phyloP scores from a whole-genome alignment of 2,329 filamentous ascomycete genomes.

The Coniochaeta pulveracea region DNA sequence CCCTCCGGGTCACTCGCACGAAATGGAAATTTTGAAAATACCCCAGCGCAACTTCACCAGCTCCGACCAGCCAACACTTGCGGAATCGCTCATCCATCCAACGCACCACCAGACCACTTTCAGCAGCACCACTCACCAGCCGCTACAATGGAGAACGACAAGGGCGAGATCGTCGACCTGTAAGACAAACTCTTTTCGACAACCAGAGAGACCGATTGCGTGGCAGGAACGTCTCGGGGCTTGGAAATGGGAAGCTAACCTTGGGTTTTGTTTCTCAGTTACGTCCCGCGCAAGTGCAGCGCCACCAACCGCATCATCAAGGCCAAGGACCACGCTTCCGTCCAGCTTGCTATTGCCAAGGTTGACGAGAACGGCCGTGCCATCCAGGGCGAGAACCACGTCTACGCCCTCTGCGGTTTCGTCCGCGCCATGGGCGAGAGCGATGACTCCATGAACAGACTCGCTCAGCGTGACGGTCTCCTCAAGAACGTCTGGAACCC shows the following conservation, averaged over 20 bases:
- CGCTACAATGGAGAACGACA: constrained; percentile 96
- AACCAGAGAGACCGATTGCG: not conserved
- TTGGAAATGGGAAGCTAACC: constrained; percentile 6
- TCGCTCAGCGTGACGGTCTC: constrained; percentile 91
- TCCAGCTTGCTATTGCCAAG: constrained; percentile 95
- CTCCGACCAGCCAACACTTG: constrained; percentile 2
- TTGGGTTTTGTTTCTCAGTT: constrained; percentile 41
- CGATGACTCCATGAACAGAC: constrained; percentile 91
- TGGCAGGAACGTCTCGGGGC: not conserved
- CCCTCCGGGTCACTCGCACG: not conserved
- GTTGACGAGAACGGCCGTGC: constrained; percentile 98
- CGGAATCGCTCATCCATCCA: constrained; percentile 7
- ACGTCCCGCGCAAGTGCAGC: constrained; percentile 98
- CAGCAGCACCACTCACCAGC: constrained; percentile 22
- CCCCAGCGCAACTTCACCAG: constrained; percentile 8
- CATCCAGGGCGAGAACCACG: constrained; percentile 87
- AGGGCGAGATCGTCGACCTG: constrained; percentile 97
- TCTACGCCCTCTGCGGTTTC: constrained; percentile 95
- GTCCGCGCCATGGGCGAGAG: constrained; percentile 96
- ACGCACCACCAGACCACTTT: constrained; percentile 17
- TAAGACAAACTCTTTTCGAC: constrained; percentile 38
- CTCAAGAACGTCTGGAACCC: constrained; percentile 95
- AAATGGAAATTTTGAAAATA: constrained; percentile 14
- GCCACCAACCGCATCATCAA: constrained; percentile 99
- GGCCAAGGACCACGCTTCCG: constrained; percentile 98